Evolutionary conservation across 768 basidiomycete species (phyloP).

Genomic region (Pisolithus tinctorius): DNA sequence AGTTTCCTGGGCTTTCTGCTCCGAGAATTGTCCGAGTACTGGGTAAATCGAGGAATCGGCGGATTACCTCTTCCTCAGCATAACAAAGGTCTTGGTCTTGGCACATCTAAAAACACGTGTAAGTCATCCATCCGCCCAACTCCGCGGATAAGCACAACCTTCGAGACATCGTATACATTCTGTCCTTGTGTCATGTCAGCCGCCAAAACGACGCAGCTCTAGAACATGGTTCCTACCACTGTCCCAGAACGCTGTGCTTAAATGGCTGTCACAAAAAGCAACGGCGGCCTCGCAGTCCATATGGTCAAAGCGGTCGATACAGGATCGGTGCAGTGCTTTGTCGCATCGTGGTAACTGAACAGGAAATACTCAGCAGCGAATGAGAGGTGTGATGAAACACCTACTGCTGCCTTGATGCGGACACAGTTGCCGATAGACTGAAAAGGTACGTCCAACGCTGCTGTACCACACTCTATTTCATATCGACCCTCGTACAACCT

Average conservation of each 20-base stretch:
- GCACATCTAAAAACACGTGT: conserved; percentile 14
- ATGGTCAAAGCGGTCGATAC: conserved; percentile 58
- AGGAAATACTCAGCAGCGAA: not conserved
- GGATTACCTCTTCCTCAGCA: conserved; percentile 33
- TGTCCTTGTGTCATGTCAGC: conserved; percentile 22
- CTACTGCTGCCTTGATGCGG: conserved; percentile 52
- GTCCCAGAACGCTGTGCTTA: conserved; percentile 37
- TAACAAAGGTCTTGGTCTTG: conserved; percentile 31
- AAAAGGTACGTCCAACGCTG: conserved; percentile 48
- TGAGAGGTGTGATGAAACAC: conserved; percentile 12
- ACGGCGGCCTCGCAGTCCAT: conserved; percentile 64
- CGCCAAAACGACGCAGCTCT: not conserved
- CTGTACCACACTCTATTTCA: conserved; percentile 44
- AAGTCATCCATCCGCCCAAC: not conserved
- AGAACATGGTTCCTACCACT: conserved; percentile 25
- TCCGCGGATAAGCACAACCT: conserved; percentile 22
- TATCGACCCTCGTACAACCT: conserved; percentile 38
- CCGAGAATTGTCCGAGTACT: conserved; percentile 40
- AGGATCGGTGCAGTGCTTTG: conserved; percentile 46
- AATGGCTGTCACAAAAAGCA: conserved; percentile 53
- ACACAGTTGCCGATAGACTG: conserved; percentile 31
- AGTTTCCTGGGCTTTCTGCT: conserved; percentile 41
- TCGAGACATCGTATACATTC: conserved; percentile 57
- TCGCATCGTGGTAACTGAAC: conserved; percentile 64
- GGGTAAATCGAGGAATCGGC: conserved; percentile 40